Percentiles rank a stretch among this genome's conserved stretches.
Conservation (phyloP, 148 eudicot genomes). For the Chenopodium quinoa region DNA sequence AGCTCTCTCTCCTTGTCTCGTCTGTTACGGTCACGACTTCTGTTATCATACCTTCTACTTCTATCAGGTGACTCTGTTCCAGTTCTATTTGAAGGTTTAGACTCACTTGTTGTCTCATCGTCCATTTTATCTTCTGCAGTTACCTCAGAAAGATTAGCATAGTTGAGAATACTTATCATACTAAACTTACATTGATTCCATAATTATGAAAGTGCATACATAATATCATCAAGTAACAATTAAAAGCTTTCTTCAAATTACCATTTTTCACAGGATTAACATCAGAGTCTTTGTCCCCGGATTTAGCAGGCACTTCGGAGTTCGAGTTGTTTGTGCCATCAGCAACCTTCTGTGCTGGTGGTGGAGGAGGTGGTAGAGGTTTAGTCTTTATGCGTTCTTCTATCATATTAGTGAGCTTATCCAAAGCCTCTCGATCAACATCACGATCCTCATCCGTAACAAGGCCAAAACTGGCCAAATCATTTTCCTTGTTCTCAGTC, state of each 20-base stretch:
- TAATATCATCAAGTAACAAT: background rate
- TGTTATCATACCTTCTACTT: conserved; percentile 65
- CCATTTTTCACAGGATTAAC: conserved; percentile 51
- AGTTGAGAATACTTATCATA: background rate
- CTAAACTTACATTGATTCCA: background rate
- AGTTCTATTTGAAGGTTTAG: conserved; percentile 47
- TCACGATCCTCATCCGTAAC: conserved; percentile 78
- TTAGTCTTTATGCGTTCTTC: conserved; percentile 78
- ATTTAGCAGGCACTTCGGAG: conserved; percentile 57
- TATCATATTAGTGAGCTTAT: conserved; percentile 62
- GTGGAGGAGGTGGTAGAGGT: conserved; percentile 82
- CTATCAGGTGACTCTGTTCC: conserved; percentile 85
- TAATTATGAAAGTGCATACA: background rate
- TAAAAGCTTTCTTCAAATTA: conserved; percentile 24
- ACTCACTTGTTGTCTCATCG: conserved; percentile 64
- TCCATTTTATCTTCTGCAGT: conserved; percentile 67
- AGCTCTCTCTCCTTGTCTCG: conserved; percentile 89
- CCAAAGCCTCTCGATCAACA: conserved; percentile 67
- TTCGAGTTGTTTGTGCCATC: conserved; percentile 48
- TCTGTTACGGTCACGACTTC: conserved; percentile 68
- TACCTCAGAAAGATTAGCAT: conserved; percentile 15
- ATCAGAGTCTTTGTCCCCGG: conserved; percentile 70
- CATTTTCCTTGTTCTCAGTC: conserved; percentile 53
- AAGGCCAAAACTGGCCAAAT: conserved; percentile 60
- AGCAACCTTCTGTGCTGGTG: conserved; percentile 39